Conservation (phyloP, 306 rosid genomes). For the Inga leiocalycina region DNA sequence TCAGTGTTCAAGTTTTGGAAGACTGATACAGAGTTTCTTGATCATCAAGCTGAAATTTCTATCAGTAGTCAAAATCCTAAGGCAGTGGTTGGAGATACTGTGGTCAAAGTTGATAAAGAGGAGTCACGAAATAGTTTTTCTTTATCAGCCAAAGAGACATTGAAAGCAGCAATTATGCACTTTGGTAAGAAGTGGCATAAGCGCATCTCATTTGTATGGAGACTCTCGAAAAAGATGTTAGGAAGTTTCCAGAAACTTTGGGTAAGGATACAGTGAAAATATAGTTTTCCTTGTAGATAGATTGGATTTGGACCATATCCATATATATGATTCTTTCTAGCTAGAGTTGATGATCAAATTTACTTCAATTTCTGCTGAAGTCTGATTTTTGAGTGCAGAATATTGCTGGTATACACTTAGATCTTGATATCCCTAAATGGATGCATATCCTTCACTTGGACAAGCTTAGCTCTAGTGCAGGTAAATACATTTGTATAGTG, state of each 20-base stretch:
- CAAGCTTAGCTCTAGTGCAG: conserved; percentile 75
- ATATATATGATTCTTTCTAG: conserved; percentile 3
- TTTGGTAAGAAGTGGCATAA: conserved; percentile 78
- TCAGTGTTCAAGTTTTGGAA: conserved; percentile 62
- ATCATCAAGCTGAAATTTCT: conserved; percentile 66
- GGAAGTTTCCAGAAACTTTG: conserved; percentile 73
- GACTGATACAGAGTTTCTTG: conserved; percentile 65
- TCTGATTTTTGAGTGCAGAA: conserved; percentile 59
- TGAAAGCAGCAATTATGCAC: conserved; percentile 69
- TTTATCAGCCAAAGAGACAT: conserved; percentile 69
- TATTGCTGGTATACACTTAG: conserved; percentile 76
- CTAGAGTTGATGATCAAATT: conserved; percentile 3
- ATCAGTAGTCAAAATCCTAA: conserved; percentile 49
- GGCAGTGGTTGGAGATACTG: conserved; percentile 57
- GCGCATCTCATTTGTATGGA: conserved; percentile 74
- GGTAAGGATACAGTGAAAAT: conserved; percentile 59
- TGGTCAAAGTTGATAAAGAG: conserved; percentile 62
- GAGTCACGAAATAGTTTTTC: conserved; percentile 58
- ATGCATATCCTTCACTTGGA: conserved; percentile 80
- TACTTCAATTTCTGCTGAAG: conserved; percentile 27
- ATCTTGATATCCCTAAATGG: conserved; percentile 96
- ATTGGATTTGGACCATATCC: conserved; percentile 5
- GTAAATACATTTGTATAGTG: conserved; percentile 40
- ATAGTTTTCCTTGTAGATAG: conserved; percentile 27
- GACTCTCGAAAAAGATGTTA: conserved; percentile 56